Evolutionary conservation across 192 early-diverging fungal species (phyloP).

Genomic region (Dissophora ornata): DNA sequence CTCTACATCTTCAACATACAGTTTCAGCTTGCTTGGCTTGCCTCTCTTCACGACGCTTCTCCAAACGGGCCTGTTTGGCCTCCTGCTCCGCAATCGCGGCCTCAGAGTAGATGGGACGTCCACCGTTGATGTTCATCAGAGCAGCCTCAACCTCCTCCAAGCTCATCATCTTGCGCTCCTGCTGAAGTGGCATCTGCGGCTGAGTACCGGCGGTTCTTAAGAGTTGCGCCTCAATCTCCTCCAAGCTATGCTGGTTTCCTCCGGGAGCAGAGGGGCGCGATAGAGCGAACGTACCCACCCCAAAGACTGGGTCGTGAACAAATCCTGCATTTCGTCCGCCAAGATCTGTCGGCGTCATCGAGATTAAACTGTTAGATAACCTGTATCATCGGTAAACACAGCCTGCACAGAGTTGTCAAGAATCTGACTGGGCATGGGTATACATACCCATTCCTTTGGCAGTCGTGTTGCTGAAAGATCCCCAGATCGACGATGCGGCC

Average conservation of each 20-base stretch:
- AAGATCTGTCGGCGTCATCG: slow-evolving; percentile 12
- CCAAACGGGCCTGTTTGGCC: slow-evolving; percentile 33
- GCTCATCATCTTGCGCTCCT: slow-evolving; percentile 68
- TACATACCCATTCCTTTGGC: slow-evolving; percentile 42
- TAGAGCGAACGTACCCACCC: slow-evolving; percentile 39
- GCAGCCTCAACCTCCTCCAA: slow-evolving; percentile 80
- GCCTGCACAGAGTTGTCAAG: no score
- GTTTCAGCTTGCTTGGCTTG: slow-evolving; percentile 52
- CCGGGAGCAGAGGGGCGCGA: slow-evolving; percentile 39
- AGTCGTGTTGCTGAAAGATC: slow-evolving; percentile 44
- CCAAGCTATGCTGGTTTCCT: slow-evolving; percentile 53
- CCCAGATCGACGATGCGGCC: slow-evolving; percentile 50
- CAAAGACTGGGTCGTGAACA: slow-evolving; percentile 46
- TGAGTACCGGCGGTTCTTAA: slow-evolving; percentile 53
- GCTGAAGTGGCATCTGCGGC: slow-evolving; percentile 17
- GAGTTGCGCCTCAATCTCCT: slow-evolving; percentile 68
- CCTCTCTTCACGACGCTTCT: slow-evolving; percentile 45
- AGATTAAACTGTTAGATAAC: background rate
- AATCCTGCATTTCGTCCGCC: slow-evolving; percentile 21
- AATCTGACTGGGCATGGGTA: no score
- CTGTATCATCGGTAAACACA: no score
- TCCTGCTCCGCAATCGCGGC: slow-evolving; percentile 50
- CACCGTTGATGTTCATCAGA: slow-evolving; percentile 58
- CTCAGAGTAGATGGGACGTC: slow-evolving; percentile 54
- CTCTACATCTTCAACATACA: slow-evolving; percentile 22